Conservation (phyloP, 1,284 basidiomycete species). For the Prillingera fragicola region DNA sequence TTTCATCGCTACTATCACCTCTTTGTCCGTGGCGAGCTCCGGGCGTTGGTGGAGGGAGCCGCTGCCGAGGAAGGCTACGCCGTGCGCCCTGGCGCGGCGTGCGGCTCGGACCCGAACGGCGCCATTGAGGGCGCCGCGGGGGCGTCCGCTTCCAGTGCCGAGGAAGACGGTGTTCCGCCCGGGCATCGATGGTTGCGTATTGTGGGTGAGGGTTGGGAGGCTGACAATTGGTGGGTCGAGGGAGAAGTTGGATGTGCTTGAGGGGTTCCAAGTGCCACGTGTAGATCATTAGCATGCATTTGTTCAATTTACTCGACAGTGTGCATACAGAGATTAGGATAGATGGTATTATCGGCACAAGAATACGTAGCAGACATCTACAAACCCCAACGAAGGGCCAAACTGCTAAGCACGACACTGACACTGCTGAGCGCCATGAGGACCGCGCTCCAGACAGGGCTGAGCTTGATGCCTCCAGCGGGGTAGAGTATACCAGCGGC, state of each 20-base stretch:
- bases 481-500: slow-evolving; percentile 96
- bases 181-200: slow-evolving; percentile 56
- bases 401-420: slow-evolving; percentile 86
- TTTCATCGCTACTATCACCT: slow-evolving; percentile 91
- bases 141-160: neutral
- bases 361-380: slow-evolving; percentile 50
- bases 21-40: slow-evolving; percentile 74
- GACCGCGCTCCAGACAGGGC: slow-evolving; percentile 94
- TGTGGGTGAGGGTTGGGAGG: slow-evolving; percentile 72
- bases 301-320: too few species aligned
- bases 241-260: slow-evolving; percentile 33
- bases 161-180: slow-evolving; percentile 6
- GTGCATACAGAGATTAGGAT: too few species aligned
- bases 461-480: slow-evolving; percentile 74
- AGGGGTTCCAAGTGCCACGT: too few species aligned
- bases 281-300: too few species aligned
- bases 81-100: slow-evolving; percentile 9
- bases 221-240: slow-evolving; percentile 50
- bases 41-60: slow-evolving; percentile 58
- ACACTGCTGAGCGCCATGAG: slow-evolving; percentile 99
- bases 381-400: slow-evolving; percentile 79
- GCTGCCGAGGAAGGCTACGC: slow-evolving; percentile 57
- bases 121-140: neutral
- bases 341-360: too few species aligned
- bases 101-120: neutral